These are phyloP conservation scores for Cyberlindnera maritima DNA, from an alignment of 805 yeast species.

Conservation along the genomic window DNA sequence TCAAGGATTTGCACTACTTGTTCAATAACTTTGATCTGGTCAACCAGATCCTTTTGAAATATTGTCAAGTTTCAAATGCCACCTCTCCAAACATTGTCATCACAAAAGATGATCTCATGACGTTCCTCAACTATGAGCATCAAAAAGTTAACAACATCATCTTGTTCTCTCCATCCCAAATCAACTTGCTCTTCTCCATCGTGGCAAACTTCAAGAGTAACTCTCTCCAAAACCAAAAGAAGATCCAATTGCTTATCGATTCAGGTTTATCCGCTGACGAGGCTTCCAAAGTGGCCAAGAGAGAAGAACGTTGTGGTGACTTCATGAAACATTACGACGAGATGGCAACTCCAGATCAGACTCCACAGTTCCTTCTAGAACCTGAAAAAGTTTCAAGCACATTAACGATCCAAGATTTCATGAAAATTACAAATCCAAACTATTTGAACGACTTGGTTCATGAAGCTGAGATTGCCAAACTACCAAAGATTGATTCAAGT, in stretches of 20 bases:
- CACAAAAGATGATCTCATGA: constrained; percentile 34
- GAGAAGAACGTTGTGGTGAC: constrained; percentile 14
- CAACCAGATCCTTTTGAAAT: constrained; percentile 36
- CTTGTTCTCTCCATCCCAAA: constrained; percentile 41
- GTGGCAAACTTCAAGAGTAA: constrained; percentile 30
- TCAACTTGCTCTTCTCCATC: constrained; percentile 33
- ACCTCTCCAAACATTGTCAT: constrained; percentile 28
- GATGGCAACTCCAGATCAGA: constrained; percentile 17
- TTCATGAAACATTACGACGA: constrained; percentile 18
- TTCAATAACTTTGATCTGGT: constrained; percentile 39
- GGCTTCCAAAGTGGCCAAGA: constrained; percentile 7
- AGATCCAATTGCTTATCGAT: constrained; percentile 12
- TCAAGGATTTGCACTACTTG: constrained; percentile 37
- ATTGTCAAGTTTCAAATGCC: constrained; percentile 22
- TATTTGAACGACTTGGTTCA: constrained; percentile 28
- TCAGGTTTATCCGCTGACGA: constrained; percentile 9
- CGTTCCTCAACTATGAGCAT: constrained; percentile 34
- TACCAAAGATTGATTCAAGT: constrained; percentile 27
- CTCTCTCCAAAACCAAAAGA: constrained; percentile 18
- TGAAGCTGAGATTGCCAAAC: constrained; percentile 16
- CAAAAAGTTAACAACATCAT: constrained; percentile 39
- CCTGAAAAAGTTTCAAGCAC: constrained; percentile 10
- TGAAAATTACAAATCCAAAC: constrained; percentile 40
- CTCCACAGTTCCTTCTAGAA: constrained; percentile 15
- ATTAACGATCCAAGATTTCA: constrained; percentile 35